phyloP scores from a whole-genome alignment of 192 early-diverging fungal genomes.

The Rhizoclosmatium sp. region DNA sequence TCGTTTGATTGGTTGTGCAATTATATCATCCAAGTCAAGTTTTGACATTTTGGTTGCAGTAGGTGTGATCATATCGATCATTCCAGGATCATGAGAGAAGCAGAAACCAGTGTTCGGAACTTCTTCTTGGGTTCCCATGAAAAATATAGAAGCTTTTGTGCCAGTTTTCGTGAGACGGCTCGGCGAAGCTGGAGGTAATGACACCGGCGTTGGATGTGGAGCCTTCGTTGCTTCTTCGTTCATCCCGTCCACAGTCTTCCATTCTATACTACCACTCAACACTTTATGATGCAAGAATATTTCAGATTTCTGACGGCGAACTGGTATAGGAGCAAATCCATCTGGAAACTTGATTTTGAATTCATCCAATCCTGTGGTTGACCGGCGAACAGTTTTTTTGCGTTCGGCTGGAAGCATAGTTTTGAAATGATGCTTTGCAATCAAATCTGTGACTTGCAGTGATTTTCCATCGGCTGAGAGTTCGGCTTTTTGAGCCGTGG shows the following conservation, averaged over 20 bases:
- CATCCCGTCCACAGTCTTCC: slow-evolving; percentile 17
- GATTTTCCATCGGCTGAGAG: not conserved
- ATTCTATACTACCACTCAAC: not conserved
- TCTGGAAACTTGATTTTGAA: slow-evolving; percentile 25
- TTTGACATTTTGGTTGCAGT: slow-evolving; percentile 10
- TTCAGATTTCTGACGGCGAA: slow-evolving; percentile 31
- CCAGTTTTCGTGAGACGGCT: not conserved
- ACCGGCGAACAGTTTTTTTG: slow-evolving; percentile 11
- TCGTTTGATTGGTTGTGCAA: not conserved
- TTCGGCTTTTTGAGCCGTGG: slow-evolving; percentile 6
- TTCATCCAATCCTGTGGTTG: slow-evolving; percentile 10
- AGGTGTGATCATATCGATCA: slow-evolving; percentile 60
- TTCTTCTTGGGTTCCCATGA: slow-evolving; percentile 54
- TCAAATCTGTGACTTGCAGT: slow-evolving; percentile 17
- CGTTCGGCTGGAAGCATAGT: not conserved
- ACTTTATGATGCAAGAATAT: not conserved
- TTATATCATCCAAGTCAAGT: not conserved
- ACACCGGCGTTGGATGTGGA: not conserved
- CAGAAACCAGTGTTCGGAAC: slow-evolving; percentile 59
- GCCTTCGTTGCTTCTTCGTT: not conserved
- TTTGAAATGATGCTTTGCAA: slow-evolving; percentile 1
- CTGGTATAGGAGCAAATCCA: slow-evolving; percentile 25
- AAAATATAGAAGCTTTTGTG: slow-evolving; percentile 51
- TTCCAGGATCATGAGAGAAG: slow-evolving; percentile 63
- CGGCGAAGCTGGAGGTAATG: not conserved